Evolutionary conservation across 768 basidiomycete genomes (phyloP), one percentile per base, ranked within the genome.

Genomic region (Pulveroboletus sp.): DNA sequence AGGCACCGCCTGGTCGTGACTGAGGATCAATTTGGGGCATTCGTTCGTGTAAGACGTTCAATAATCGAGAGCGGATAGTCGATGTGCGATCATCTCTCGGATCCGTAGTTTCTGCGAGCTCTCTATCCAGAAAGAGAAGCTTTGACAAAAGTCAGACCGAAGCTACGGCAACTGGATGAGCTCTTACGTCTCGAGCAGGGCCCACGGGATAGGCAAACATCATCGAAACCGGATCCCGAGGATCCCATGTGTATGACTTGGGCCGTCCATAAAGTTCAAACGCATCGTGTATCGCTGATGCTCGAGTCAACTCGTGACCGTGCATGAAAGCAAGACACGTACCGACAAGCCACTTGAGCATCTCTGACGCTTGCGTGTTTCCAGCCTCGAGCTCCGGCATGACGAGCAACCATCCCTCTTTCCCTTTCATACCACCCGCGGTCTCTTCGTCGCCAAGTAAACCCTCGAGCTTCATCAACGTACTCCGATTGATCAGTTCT

Each of bases 201-300:
- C 92, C 93, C 41, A 90, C 83, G 7, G 95, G 94, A 65, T 97
- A 96, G 1, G 84, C 92, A 67, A 94, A 98, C 85, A 97, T 93
- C 68, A 95, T 77, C 10, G 89, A 91, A 8, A 67, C 63, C 0
- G 83, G 79, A 64, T 95, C 84, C 13, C 86, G 79, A 45, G 89
- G 89, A 60, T 98, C 89, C 91, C 92, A 97, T 23, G 81, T 85
- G 72, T 94, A 96, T 20, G 75, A 70, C 20, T 81, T 78, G 5
- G 93, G 93, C 40, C 95, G 79, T 27, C 96, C 95, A 63, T 97
- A 95, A 19, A 98, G 74, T 44, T 78, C 78, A 63, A 93, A 96
- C 2, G 86, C 82, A 63, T 93, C 91, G 58, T 93, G 93, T 34
- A 93, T 74, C 13, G 80, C 89, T 89, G 57, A 45, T 17, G 51